Base-by-base conservation (phyloP, 1,139 yeast species). In the Suhomyces choctaworum region DNA sequence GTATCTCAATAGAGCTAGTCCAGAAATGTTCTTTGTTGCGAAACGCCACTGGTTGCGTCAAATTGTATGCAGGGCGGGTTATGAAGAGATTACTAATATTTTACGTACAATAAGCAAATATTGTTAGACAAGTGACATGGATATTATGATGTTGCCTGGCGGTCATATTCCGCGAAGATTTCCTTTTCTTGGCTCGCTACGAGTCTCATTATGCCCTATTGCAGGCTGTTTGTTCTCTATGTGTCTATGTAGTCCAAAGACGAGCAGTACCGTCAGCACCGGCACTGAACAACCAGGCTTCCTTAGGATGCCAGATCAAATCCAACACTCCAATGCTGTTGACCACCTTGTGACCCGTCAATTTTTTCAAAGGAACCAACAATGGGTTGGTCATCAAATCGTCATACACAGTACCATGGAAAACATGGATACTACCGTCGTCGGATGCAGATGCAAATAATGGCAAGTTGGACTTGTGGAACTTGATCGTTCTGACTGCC, bases 261-360 rank as follows among this genome's bases (percentile, higher is more conserved):
- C 96, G 81, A 13, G 97, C 97, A 35, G 92, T 82, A 42, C 95
- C 90, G 62, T 94, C 98, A 15, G 97, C 97, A 51, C 97, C 98
- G n/a, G 96, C 89, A 58, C 95, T 83, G 61, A 92, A 89, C 53
- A 92, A 71, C 99, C 99, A 92, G 1, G 98, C 97, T 64, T 94
- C 97, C 55, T 83, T 82, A 46, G 98, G 97, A 72, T 94, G 98
- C 99, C 99, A 92, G 36, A 78, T 77, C 37, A 85, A 76, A 57
- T 82, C 86, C 56, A 92, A 72, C n/a, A 92, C 95, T 53, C 98
- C 98, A 44, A 92, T 68, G 55, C 86, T 82, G 54, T 78, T 78
- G 22, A 78, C 69, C 34, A 88, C 75, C 58, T 82, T 82, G 64
- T 92, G 98, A n/a, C 97, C 98, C 32, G 84, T 79, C 56, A 94